Base-by-base conservation (phyloP, 768 basidiomycete genomes). In the Hygrocybe punicea region DNA sequence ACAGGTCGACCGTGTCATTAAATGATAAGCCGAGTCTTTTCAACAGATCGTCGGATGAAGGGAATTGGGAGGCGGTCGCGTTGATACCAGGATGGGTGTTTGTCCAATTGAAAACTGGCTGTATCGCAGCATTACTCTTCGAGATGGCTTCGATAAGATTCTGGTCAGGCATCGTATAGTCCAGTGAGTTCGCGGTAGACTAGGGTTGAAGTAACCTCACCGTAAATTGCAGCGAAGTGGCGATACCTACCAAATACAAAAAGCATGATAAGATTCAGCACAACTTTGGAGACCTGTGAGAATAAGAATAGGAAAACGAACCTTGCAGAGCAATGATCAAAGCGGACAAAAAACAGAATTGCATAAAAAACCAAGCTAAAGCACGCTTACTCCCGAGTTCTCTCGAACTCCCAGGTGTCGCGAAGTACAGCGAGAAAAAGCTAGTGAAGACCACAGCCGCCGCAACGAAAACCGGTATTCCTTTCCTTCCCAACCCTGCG, bases 281-380 rank as follows among this genome's bases (percentile, higher is more conserved):
- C 16, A 51, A 35, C 50, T 16, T 17, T 35, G 3, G 21, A 3
- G 8, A 35, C 4, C 33, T 10, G 50, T n/a, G 33, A 34, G 25
- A 35, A 6, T 4, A 39, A 37, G 35, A n/a, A n/a, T 19, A 34
- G 5, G 4, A 19, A 5, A 33, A 34, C 25, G 34, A 29, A 40
- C 51, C 33, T 29, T 53, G 51, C 14, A 53, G 39, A 2, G 35
- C 19, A 11, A 53, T 19, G 36, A 53, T 53, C n/a, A 53, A 25
- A n/a, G 51, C 34, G 10, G 51, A 37, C 25, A 53, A 40, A 17
- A 39, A 53, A 21, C 37, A 53, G 37, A 53, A 53, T 23, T 53
- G 34, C 6, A 35, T 2, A 53, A 53, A 53, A 29, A 53, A 53
- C 34, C 51, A 53, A 9, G 51, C 13, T 19, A 53, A 25, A 23